These are phyloP conservation scores for Argentina anserina DNA, from an alignment of 306 rosid species.

Conservation along the genomic window DNA sequence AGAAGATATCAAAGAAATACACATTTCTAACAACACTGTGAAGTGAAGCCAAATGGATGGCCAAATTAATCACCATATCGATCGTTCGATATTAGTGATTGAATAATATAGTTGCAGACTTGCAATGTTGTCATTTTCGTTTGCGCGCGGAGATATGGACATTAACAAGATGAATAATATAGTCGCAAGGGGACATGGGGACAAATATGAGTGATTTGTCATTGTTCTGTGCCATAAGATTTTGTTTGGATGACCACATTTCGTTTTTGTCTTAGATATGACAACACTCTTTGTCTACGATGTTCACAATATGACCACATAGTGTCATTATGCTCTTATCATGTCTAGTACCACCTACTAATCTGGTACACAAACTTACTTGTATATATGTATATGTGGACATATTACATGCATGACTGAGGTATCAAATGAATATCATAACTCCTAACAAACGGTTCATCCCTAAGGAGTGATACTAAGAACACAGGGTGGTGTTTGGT, in stretches of 20 bases:
- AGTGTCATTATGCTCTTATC: neutral
- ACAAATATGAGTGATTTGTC: neutral
- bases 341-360: neutral
- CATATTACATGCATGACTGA: neutral
- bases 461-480: slow-evolving; percentile 36
- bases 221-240: neutral
- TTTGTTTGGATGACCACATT: neutral
- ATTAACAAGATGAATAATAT: too few relatives aligned
- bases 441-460: neutral
- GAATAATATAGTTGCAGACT: too few relatives aligned
- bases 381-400: neutral
- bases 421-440: neutral
- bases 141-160: neutral
- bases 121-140: neutral
- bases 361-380: neutral
- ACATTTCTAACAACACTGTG: too few relatives aligned
- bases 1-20: too few relatives aligned
- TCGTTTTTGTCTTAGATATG: neutral
- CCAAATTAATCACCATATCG: too few relatives aligned
- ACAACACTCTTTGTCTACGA: neutral
- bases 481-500: slow-evolving; percentile 13
- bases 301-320: slow-evolving; percentile 38
- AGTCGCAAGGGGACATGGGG: too few relatives aligned
- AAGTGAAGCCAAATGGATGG: too few relatives aligned
- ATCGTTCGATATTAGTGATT: too few relatives aligned